A percentile compares a stretch with the other conserved stretches of the same genome.
Conservation (phyloP, 768 basidiomycete genomes). For the Pleurotus eryngii region DNA sequence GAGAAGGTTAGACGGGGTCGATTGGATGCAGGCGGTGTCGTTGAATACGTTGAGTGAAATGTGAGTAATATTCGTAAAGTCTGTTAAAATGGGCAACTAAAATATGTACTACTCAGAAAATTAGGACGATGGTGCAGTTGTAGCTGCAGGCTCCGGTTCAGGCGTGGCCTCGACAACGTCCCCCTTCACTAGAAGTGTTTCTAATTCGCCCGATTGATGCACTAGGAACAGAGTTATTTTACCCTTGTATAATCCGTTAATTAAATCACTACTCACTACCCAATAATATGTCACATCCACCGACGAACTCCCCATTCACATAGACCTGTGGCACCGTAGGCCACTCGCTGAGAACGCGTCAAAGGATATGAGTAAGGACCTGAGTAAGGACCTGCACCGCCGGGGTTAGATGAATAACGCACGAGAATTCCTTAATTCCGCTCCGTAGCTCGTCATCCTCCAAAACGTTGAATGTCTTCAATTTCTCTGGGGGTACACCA, state of each 20-base stretch:
- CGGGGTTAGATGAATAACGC: constrained; percentile 31
- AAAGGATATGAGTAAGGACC: background rate
- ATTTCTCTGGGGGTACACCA: constrained; percentile 73
- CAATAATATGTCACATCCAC: constrained; percentile 93
- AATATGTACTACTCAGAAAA: background rate
- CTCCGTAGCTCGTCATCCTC: constrained; percentile 79
- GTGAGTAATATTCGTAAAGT: background rate
- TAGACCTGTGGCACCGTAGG: constrained; percentile 97
- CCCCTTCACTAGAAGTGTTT: constrained; percentile 71
- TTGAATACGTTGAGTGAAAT: constrained; percentile 47
- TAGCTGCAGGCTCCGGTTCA: constrained; percentile 1
- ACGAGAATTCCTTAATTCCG: constrained; percentile 97
- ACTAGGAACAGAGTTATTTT: constrained; percentile 43
- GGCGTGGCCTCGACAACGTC: constrained; percentile 58
- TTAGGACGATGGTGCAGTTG: background rate
- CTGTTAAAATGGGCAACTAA: background rate
- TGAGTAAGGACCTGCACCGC: background rate
- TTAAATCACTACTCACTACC: constrained; percentile 59
- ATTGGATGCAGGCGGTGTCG: constrained; percentile 45
- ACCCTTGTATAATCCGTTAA: background rate
- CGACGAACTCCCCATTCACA: constrained; percentile 92
- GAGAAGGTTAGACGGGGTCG: constrained; percentile 63
- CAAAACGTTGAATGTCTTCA: constrained; percentile 89
- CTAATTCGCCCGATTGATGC: constrained; percentile 95
- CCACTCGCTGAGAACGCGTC: constrained; percentile 69